Base-by-base conservation (phyloP, 2,329 filamentous ascomycete species). In the Clarireedia sp. region DNA sequence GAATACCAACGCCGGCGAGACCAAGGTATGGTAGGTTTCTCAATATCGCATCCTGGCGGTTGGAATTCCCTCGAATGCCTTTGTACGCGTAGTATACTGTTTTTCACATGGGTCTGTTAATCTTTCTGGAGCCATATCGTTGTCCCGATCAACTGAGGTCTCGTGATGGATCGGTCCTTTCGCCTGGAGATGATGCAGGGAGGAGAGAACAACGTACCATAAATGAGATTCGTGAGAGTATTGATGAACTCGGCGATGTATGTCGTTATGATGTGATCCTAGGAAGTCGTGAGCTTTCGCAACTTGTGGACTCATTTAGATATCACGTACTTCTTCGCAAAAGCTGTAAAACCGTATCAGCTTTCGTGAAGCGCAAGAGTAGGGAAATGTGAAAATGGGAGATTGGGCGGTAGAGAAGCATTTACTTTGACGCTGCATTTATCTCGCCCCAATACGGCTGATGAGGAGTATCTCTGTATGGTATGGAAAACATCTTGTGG, bases 161-260 rank as follows among this genome's bases (percentile, higher is more conserved):
- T 26, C 24, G 6, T 47, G 0, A 12, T 41, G 9, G 3, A 16
- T 40, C 9, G 12, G 12, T 40, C n/a, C 10, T 24, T 37, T 21
- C 56, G 59, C 53, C 51, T 60, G 54, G 21, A 48, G 46, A 66
- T 63, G 10, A 17, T 43, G 3, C 14, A 44, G 14, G 5, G 29
- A n/a, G 24, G 33, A 26, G 21, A 19, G 49, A 33, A 55, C 48
- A 51, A 56, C 66, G 29, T 69, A 78, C 76, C 67, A 59, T 78
- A 80, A 5, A 71, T 71, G 1, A 77, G 51, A 59, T 79, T 81
- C 3, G 75, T 78, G 47, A 79, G 58, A 0, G 78, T 75, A 60
- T 79, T 80, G 56, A 79, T 67, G 57, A 80, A 76, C 59, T 81
- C 78, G 33, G 74, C 78, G 48, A 80, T 69, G 61, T 79, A 80